These are phyloP conservation scores for Starmerella stellata DNA, from an alignment of 805 yeast genomes.

Conservation along the genomic window DNA sequence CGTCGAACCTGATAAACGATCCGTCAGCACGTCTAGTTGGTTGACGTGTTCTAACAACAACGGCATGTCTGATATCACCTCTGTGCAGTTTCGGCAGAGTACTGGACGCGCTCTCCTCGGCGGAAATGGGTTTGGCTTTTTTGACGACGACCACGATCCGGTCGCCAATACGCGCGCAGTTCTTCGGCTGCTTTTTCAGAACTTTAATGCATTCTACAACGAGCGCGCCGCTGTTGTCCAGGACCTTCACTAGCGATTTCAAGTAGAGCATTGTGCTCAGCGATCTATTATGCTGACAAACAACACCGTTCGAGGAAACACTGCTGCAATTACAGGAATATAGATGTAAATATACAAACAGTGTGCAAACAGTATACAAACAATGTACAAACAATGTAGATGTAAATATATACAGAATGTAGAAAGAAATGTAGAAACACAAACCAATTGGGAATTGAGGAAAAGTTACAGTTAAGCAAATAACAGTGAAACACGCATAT, in stretches of 20 bases:
- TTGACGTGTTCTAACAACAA: conserved; percentile 82
- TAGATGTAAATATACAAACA: no score
- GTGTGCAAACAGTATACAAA: no score
- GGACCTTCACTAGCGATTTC: conserved; percentile 72
- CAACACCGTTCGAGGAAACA: no score
- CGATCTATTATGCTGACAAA: no score
- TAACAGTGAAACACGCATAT: no score
- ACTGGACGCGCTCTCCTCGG: conserved; percentile 43
- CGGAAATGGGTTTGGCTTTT: conserved; percentile 60
- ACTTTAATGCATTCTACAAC: conserved; percentile 92
- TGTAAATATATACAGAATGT: no score
- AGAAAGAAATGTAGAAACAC: no score
- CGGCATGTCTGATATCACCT: conserved; percentile 91
- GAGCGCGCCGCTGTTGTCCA: conserved; percentile 91
- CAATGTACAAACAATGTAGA: no score
- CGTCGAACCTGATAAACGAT: conserved; percentile 69
- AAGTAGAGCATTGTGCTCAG: conserved; percentile 52
- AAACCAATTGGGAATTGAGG: no score
- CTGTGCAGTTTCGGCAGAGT: conserved; percentile 63
- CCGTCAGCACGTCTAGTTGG: conserved; percentile 71
- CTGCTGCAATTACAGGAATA: no score
- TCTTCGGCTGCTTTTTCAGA: conserved; percentile 67
- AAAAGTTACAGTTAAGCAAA: no score
- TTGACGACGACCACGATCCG: conserved; percentile 86
- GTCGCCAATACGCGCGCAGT: conserved; percentile 76